Evolutionary conservation across 1,284 basidiomycete species (phyloP), one percentile per base, ranked within the genome.

Genomic region (Cerioporus squamosus): DNA sequence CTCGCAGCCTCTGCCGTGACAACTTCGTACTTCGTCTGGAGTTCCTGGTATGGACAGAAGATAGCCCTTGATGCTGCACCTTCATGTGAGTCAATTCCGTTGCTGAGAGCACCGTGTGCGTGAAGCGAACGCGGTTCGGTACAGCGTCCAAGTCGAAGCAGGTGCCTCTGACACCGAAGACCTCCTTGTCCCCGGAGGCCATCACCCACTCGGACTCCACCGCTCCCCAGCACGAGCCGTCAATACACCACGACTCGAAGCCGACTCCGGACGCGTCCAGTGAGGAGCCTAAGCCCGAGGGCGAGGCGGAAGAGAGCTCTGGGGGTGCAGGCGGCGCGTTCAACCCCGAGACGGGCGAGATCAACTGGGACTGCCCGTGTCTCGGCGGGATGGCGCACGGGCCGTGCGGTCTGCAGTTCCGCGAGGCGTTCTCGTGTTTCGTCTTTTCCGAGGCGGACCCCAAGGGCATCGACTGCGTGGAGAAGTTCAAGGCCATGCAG

Each of bases 301-400:
- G 46, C 3, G 68, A 68, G 18, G 72, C 65, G 47, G 77, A 76
- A 56, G 73, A 72, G 22, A 70, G 75, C 20, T 77, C 66, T 47
- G 50, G 64, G 50, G 62, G 66, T 51, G 43, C 71, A 10, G 73
- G 76, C 20, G 83, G 85, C 56, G 90, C 90, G 17, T 92, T 79
- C 82, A 92, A 99, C 77, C 95, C 96, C 20, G 94, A 88, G 65
- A 99, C 97, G 0, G 97, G 97, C 50, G 94, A 97, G 81, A 97
- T 98, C 71, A 98, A 98, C 79, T 98, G 95, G 95, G 95, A 97
- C 73, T 98, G 95, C 73, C 94, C 95, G 2, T 99, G 97, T 74
- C 86, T 99, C 12, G 97, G 97, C 24, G 97, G 97, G 55, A 98
- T 99, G 97, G 96, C 97, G 2, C 83, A 98, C 70, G 97, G 97